A percentile compares a stretch with the other conserved stretches of the same genome.
phyloP scores from a whole-genome alignment of 805 yeast genomes.

The Hanseniaspora osmophila region DNA sequence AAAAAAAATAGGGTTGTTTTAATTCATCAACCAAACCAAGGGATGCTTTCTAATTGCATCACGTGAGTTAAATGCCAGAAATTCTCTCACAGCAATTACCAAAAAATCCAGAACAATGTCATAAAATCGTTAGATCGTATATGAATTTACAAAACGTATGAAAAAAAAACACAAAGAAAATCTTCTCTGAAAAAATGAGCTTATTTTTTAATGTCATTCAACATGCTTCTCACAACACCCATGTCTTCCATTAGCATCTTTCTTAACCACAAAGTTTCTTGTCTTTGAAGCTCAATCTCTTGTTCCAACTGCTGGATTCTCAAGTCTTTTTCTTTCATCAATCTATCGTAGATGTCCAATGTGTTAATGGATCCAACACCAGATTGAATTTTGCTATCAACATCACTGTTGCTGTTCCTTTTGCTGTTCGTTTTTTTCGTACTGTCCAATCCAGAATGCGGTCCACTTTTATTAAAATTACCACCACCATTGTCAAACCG shows the following conservation, averaged over 20 bases:
- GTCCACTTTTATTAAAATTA: too few relatives aligned
- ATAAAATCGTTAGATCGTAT: too few relatives aligned
- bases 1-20: too few relatives aligned
- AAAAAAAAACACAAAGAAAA: neutral
- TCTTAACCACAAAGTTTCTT: constrained; percentile 23
- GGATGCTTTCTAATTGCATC: too few relatives aligned
- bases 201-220: constrained; percentile 9
- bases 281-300: constrained; percentile 21
- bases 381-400: too few relatives aligned
- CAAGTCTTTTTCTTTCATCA: constrained; percentile 20
- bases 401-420: neutral
- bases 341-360: constrained; percentile 13
- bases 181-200: too few relatives aligned
- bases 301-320: constrained; percentile 18
- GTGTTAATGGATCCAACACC: constrained; percentile 3
- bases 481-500: neutral
- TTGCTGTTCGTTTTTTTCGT: constrained; percentile 1
- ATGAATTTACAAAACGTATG: too few relatives aligned
- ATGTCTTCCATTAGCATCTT: constrained; percentile 24
- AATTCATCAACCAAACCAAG: too few relatives aligned
- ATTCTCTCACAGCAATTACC: too few relatives aligned
- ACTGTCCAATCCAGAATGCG: neutral
- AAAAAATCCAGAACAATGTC: too few relatives aligned
- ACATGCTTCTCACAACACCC: constrained; percentile 22
- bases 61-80: too few relatives aligned